Evolutionary conservation across 1,284 basidiomycete genomes (phyloP), one percentile per base, ranked within the genome.

Genomic region (Sanghuangporus baumii): DNA sequence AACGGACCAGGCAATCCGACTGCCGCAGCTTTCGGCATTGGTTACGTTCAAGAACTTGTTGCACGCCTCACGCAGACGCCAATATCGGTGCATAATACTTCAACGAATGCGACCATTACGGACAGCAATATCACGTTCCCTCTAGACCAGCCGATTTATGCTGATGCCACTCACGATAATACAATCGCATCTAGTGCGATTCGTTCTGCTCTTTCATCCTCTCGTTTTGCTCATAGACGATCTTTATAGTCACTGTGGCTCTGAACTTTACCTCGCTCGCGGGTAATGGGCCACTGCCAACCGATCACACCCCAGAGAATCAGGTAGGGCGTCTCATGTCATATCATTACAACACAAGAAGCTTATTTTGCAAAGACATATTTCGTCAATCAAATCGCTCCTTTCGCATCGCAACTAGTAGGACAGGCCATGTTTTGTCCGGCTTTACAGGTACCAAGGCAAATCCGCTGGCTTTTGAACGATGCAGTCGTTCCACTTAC

Each of bases 161-260:
- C 81, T n/a, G 91, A 94, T 73, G 92, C 93, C 71, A 86, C 89
- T n/a, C 90, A 93, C 71, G 92, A 93, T 63, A 76, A 76, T 3
- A 73, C 78, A 31, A 74, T 81, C 54, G 65, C 74, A 40, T 71
- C 74, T 4, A 74, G 80, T 79, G 62, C 62, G 74, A 69, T 8
- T 23, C 14, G 8, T n/a, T 23, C 26, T 11, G 31, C n/a, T 40
- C 37, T 7, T 56, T 40, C 12, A n/a, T 8, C 40, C 12, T 7
- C 40, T 41, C 40, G 3, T 7, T 5, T 41, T 41, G 40, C 40
- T 41, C 12, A 41, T n/a, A 41, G n/a, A 12, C 3, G 7, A 41
- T 12, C n/a, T 41, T 41, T 41, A 11, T 46, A 85, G 84, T 85
- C 20, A 70, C 82, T 11, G 79, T 81, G 1, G 79, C 86, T 0